Evolutionary conservation across 495 filamentous ascomycete species (phyloP).

Genomic region (Hypoxylon lenormandii): DNA sequence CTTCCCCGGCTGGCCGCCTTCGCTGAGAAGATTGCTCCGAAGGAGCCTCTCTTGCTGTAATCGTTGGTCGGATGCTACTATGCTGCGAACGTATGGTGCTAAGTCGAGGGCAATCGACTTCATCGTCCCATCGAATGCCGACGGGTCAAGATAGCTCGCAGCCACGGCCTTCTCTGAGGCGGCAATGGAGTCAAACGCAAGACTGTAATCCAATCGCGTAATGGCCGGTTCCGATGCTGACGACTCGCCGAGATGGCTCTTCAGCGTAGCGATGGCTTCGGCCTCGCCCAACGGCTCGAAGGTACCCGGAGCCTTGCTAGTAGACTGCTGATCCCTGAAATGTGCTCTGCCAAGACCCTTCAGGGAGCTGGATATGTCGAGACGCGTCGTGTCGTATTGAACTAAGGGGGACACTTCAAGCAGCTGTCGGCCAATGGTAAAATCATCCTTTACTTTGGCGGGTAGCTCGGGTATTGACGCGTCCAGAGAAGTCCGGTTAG

Average conservation of each 20-base stretch:
- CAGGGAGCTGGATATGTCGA: conserved; percentile 50
- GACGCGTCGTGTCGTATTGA: conserved; percentile 42
- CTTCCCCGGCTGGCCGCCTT: conserved; percentile 61
- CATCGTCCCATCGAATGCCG: conserved; percentile 77
- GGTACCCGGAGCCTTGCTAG: not conserved
- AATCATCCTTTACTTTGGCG: conserved; percentile 72
- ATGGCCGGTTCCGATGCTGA: conserved; percentile 41
- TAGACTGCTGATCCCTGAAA: conserved; percentile 28
- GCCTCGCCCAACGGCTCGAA: conserved; percentile 48
- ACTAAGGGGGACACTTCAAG: conserved; percentile 63
- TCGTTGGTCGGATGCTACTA: conserved; percentile 77
- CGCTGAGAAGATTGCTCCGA: conserved; percentile 71
- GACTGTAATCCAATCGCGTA: conserved; percentile 59
- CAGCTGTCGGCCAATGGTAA: conserved; percentile 70
- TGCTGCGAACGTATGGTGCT: conserved; percentile 83
- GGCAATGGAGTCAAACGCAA: conserved; percentile 70
- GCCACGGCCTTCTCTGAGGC: conserved; percentile 56
- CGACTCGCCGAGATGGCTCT: conserved; percentile 41
- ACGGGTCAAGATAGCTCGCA: conserved; percentile 62
- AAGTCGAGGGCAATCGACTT: conserved; percentile 76
- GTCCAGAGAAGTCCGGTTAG: conserved; percentile 66
- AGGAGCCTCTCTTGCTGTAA: conserved; percentile 74
- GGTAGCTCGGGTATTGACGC: conserved; percentile 69
- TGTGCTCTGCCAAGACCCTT: conserved; percentile 54
- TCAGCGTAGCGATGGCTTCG: conserved; percentile 46